Evolutionary conservation across 345 rosid species (phyloP), one percentile per base, ranked within the genome.

Genomic region (Litchi chinensis): DNA sequence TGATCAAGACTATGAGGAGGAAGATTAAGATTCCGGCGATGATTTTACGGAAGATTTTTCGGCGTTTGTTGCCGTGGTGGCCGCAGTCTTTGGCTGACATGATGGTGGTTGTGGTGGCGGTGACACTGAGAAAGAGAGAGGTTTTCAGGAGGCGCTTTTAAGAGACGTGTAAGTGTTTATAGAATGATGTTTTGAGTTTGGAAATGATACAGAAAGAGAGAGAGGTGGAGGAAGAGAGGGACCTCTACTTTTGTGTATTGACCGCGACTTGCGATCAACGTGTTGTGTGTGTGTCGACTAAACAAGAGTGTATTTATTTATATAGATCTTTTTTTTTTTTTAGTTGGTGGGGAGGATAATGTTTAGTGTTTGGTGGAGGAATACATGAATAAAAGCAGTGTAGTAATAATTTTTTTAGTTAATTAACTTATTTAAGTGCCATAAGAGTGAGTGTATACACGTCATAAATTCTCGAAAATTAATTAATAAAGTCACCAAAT

Each of bases 51-150:
- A 81, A 26, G n/a, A 77, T 15, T 70, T 13, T 77, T 70, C 78
- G 85, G 68, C 85, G 76, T 50, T 56, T 68, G 65, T 13, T 0
- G 39, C 75, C 73, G 84, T 91, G 97, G 28, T 87, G 65, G 46
- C 71, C 81, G 84, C 97, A 92, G 64, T 65, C 79, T 75, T 86
- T 85, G 6, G 10, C 40, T 62, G 91, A 87, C 97, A 93, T 93
- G 69, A 68, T 60, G 19, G 71, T 3, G 71, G 50, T 7, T 6
- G 72, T 0, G 72, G 28, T 65, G 48, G 43, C 19, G 13, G 16
- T 72, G 62, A 56, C 5, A 56, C 28, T 8, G 73, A 46, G 24
- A 21, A 16, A 32, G n/a, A 50, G 2, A 54, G 75, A 37, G 66
- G 5, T 46, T 46, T 0, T 28, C 21, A 40, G 8, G 28, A 9